phyloP scores from a whole-genome alignment of 345 rosid species.

The Euphorbia pulcherrima region DNA sequence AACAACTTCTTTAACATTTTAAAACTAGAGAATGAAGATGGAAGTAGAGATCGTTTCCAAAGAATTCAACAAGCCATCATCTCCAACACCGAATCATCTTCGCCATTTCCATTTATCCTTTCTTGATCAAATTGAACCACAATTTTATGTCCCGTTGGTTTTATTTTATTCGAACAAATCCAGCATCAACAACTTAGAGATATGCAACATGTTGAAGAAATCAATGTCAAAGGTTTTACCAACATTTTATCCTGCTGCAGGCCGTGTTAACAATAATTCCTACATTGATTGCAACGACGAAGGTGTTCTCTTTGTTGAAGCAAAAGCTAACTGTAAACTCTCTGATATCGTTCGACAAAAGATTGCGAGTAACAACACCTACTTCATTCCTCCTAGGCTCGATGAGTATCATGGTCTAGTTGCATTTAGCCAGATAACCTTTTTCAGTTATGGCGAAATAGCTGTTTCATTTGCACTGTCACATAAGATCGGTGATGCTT shows the following conservation, averaged over 20 bases:
- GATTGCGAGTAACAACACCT: neutral
- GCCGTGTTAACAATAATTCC: neutral
- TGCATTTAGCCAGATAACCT: neutral
- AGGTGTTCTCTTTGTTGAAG: neutral
- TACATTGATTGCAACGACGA: neutral
- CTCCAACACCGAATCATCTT: slow-evolving; percentile 20
- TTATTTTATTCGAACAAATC: neutral
- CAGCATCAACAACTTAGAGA: neutral
- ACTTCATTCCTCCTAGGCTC: neutral
- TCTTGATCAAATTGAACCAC: neutral
- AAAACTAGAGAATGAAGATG: too few species aligned
- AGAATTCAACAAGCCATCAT: slow-evolving; percentile 1
- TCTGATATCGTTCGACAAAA: slow-evolving; percentile 6
- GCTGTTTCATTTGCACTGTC: neutral
- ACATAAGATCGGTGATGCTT: neutral
- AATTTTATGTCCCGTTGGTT: too few species aligned
- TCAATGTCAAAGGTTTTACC: too few species aligned
- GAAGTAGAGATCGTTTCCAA: too few species aligned
- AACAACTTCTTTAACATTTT: too few species aligned
- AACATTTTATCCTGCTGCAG: neutral
- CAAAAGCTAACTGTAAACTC: neutral
- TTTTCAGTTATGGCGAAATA: neutral
- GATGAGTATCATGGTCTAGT: neutral
- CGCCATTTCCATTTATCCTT: slow-evolving; percentile 13
- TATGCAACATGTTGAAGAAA: neutral